phyloP scores from a whole-genome alignment of 306 rosid species.

The Vigna hirtella region DNA sequence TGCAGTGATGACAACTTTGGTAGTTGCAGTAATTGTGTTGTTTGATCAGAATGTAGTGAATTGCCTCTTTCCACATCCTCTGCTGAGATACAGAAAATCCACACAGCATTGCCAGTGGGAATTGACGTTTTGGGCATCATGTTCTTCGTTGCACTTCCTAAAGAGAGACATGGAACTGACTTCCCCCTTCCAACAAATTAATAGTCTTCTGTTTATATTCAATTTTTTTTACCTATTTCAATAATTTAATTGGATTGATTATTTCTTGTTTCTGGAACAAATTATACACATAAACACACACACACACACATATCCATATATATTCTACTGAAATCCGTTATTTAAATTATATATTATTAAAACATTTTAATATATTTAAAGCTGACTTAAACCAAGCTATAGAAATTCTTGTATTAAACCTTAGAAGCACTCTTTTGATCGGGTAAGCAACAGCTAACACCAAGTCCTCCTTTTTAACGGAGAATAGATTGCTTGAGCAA shows the following conservation, averaged over 20 bases:
- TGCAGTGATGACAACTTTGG: constrained; percentile 63
- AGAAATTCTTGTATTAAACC: background rate
- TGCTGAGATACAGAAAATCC: constrained; percentile 58
- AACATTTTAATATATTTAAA: background rate
- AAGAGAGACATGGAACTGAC: constrained; percentile 80
- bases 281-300: too few species aligned
- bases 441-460: background rate
- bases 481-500: constrained; percentile 16
- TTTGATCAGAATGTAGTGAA: constrained; percentile 71
- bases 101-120: constrained; percentile 69
- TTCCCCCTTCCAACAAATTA: constrained; percentile 57
- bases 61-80: constrained; percentile 73
- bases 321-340: background rate
- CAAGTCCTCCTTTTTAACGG: background rate
- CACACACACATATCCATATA: background rate
- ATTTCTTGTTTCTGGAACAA: background rate
- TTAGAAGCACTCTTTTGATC: background rate
- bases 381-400: background rate
- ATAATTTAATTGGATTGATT: background rate
- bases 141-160: constrained; percentile 67
- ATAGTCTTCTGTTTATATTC: background rate
- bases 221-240: constrained; percentile 24
- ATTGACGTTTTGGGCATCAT: constrained; percentile 61
- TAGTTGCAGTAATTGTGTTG: constrained; percentile 71
- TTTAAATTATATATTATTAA: constrained; percentile 1